A percentile compares a stretch with the other conserved stretches of the same genome.
phyloP scores from a whole-genome alignment of 495 filamentous ascomycete species.

The Pseudoneurospora amorphoporcata region DNA sequence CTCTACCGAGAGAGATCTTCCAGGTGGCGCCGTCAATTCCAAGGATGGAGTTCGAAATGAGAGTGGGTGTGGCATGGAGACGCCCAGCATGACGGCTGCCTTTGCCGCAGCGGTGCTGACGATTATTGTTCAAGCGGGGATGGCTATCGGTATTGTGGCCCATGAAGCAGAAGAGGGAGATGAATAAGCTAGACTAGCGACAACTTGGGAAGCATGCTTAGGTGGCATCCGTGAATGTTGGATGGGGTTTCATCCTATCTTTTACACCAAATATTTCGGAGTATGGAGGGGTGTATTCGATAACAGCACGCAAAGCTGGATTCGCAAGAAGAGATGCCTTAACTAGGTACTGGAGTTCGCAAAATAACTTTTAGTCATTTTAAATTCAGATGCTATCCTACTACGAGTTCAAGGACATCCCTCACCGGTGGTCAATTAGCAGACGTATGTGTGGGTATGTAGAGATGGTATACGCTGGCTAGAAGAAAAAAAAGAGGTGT shows the following conservation, averaged over 20 bases:
- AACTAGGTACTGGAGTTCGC: background rate
- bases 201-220: too few relatives aligned
- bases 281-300: too few relatives aligned
- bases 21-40: too few relatives aligned
- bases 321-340: too few relatives aligned
- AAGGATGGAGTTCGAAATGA: background rate
- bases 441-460: background rate
- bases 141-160: background rate
- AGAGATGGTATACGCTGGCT: background rate
- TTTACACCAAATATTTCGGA: too few relatives aligned
- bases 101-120: background rate
- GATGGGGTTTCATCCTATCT: too few relatives aligned
- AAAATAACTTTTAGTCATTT: background rate
- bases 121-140: background rate
- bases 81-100: background rate
- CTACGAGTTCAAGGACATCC: background rate
- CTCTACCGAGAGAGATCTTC: too few relatives aligned
- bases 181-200: background rate
- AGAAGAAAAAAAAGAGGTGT: background rate
- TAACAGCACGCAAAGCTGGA: too few relatives aligned
- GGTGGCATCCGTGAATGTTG: too few relatives aligned
- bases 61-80: background rate
- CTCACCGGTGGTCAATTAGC: background rate
- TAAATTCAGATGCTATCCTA: background rate
- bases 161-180: background rate